Evolutionary conservation across 2,329 filamentous ascomycete species (phyloP), one percentile per base, ranked within the genome.

Genomic region (Sporothrix globosa): DNA sequence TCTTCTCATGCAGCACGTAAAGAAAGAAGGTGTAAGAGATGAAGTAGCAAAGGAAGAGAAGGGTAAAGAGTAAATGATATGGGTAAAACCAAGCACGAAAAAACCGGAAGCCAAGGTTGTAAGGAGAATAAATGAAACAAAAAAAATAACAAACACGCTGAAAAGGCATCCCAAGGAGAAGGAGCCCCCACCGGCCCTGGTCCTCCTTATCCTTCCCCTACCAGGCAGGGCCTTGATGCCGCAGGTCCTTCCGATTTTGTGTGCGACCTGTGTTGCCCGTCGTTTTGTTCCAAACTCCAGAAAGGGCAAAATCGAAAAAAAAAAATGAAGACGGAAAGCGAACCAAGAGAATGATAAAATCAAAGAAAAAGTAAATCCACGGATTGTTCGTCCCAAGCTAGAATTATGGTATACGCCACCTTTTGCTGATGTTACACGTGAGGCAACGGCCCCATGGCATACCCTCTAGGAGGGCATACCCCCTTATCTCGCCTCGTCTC

Each of bases 201-300:
- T 7, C 63, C 63, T 10, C 53, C 44, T 17, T 46, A 17, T 14
- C 56, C 46, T 27, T 39, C 46, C 68, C 27, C 46, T 53, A 17
- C 68, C 68, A 52, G 21, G 39, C 39, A 63, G 53, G 56, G 44
- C 48, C 48, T 44, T 69, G 46, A 41, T 46, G 68, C 68, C 46
- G 68, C 56, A 53, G 56, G 68, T 48, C 68, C 46, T 52, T 54
- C 56, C 54, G 46, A 63, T 63, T 69, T 63, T 53, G 30, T 50
- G 34, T 30, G 67, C 21, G 67, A 52, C 67, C 67, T 68, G n/a
- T 54, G 44, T 54, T 52, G 67, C n/a, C 66, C 53, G 41, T 66
- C 27, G 46, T 39, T 68, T 68, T 61, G 41, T 50, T 41, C 67
- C 67, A 61, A 68, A 68, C 54, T 61, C 67, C 67, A 60, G 46